Base-by-base conservation (phyloP, 2,329 filamentous ascomycete genomes). In the Juglanconis oblonga region DNA sequence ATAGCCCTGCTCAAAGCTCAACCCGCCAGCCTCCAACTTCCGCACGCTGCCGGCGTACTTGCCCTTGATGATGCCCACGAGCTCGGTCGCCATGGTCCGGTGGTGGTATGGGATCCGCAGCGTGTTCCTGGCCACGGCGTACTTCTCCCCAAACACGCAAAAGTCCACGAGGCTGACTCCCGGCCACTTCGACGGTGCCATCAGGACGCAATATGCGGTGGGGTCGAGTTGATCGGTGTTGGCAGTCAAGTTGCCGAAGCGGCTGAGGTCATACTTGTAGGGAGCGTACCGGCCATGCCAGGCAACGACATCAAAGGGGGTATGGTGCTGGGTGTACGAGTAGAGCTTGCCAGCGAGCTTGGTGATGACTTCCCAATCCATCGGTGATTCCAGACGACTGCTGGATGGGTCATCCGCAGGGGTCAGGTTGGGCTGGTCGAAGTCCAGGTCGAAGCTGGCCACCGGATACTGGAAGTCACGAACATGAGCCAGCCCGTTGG, bases 291-390 rank as follows among this genome's bases (percentile, higher is more conserved):
- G 81, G 35, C 86, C 86, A 65, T 88, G 85, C 85, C 86, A 88
- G 4, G 85, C 85, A 0, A 87, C 85, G 3, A 88, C 85, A 63
- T 89, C 85, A 63, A 88, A 88, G 0, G 85, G 85, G 2, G 81
- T 86, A 68, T 88, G 85, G 36, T 76, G 77, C 67, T 88, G 86
- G 47, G 77, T 81, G 52, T 82, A 84, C 14, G 76, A 74, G 68
- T 84, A 87, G 48, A 87, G 78, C 58, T 81, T 81, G 3, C 84
- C 85, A 2, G 79, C 79, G 57, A 87, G 81, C 67, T 88, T 87
- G 66, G 81, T 80, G 2, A 86, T 73, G 13, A 88, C 75, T 62
- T 61, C 36, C 50, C 59, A 65, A 17, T 54, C 40, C 42, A 24
- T 24, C 17, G 17, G 17, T 24, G 17, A 24, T 24, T 24, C 17